Conservation (phyloP, 2,329 filamentous ascomycete genomes). For the Venturia nashicola region DNA sequence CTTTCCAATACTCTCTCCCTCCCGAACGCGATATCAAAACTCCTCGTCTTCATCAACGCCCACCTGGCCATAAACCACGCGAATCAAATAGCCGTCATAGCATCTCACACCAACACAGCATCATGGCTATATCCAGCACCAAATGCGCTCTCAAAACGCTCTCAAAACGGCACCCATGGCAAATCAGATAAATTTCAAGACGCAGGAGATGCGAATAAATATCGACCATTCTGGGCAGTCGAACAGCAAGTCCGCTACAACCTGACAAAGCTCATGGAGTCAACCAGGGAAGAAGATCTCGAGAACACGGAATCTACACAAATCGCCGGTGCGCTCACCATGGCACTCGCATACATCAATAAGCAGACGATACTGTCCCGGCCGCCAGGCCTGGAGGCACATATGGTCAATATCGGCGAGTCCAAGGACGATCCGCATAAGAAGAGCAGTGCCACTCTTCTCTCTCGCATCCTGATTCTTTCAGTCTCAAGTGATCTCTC, state of each 20-base stretch:
- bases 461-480: slow-evolving; percentile 76
- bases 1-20: slow-evolving; percentile 65
- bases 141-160: slow-evolving; percentile 17
- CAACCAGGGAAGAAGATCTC: slow-evolving; percentile 48
- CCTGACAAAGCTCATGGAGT: slow-evolving; percentile 58
- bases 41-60: slow-evolving; percentile 93
- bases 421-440: neutral
- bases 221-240: slow-evolving; percentile 78
- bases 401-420: neutral
- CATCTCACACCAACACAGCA: slow-evolving; percentile 75
- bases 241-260: slow-evolving; percentile 69
- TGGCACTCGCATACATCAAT: slow-evolving; percentile 84
- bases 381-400: slow-evolving; percentile 31
- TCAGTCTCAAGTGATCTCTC: slow-evolving; percentile 82
- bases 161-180: neutral
- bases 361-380: slow-evolving; percentile 52
- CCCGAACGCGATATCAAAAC: slow-evolving; percentile 71
- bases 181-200: slow-evolving; percentile 16
- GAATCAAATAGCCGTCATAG: slow-evolving; percentile 85
- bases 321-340: slow-evolving; percentile 79
- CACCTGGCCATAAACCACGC: slow-evolving; percentile 89
- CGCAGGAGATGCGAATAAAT: slow-evolving; percentile 63
- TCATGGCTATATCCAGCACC: slow-evolving; percentile 76
- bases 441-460: slow-evolving; percentile 34
- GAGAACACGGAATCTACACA: slow-evolving; percentile 62